Conservation (phyloP, 768 basidiomycete species). For the Pisolithus tinctorius region DNA sequence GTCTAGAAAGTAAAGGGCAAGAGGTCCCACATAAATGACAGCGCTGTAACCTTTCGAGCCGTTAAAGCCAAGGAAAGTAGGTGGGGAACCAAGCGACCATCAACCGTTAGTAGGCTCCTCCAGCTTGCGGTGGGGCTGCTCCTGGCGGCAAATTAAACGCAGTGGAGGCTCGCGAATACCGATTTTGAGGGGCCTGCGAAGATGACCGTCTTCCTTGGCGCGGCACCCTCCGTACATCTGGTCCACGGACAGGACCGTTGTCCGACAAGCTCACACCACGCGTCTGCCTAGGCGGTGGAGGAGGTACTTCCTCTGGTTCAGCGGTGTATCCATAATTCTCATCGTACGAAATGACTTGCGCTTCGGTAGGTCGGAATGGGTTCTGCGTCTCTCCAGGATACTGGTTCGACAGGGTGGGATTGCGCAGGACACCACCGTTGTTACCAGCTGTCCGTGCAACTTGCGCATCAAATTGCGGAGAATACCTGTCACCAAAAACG, state of each 20-base stretch:
- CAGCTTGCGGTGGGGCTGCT: conserved; percentile 57
- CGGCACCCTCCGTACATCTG: conserved; percentile 73
- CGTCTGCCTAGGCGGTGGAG: conserved; percentile 14
- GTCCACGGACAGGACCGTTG: conserved; percentile 73
- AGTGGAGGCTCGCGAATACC: conserved; percentile 59
- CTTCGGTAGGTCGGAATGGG: conserved; percentile 51
- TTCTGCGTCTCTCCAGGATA: conserved; percentile 45
- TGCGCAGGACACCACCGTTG: conserved; percentile 35
- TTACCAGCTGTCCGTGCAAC: conserved; percentile 32
- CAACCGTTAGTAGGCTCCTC: background rate
- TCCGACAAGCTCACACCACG: conserved; percentile 80
- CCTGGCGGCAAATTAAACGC: conserved; percentile 60
- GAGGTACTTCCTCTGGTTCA: conserved; percentile 32
- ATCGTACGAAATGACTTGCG: conserved; percentile 34
- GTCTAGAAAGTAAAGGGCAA: background rate
- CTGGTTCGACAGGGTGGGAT: conserved; percentile 28
- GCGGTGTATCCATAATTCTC: conserved; percentile 27
- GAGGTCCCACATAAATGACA: background rate
- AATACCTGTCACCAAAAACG: conserved; percentile 14
- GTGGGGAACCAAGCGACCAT: background rate
- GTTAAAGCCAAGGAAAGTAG: background rate
- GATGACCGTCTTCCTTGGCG: conserved; percentile 52
- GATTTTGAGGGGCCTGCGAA: conserved; percentile 57
- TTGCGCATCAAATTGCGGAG: conserved; percentile 34
- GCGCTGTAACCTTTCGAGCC: background rate